Base-by-base conservation (phyloP, 1,284 basidiomycete species). In the Athelia sp. region DNA sequence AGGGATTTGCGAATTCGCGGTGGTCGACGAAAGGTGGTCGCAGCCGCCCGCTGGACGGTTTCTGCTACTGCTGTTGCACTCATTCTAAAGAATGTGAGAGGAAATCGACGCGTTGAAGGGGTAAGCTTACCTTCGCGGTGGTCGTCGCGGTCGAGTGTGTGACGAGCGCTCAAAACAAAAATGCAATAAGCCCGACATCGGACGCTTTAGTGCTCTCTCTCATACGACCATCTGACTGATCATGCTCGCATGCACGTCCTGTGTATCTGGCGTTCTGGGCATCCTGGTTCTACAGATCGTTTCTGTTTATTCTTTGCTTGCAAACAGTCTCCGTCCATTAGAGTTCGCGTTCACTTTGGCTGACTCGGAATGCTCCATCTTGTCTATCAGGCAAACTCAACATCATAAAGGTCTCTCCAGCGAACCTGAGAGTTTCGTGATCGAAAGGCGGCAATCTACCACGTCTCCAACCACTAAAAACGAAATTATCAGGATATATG, bases 1-100 rank as follows among this genome's bases (percentile, higher is more conserved):
- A 85, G 73, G 10, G 71, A 63, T 46, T 76, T 75, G 13, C 64
- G 68, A 36, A 76, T 70, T 50, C 61, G 62, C 6, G 79, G 78
- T 0, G 73, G 67, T 21, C 64, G 72, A 34, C 79, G 76, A 55
- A 81, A 82, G 47, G 63, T 70, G 15, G 56, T 60, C 34, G 66
- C 59, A 29, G 67, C 64, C 56, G 51, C 47, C 36, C 36, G 43
- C 21, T 46, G 43, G 10, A 45, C 21, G 14, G 46, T 48, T 45
- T 46, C 21, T n/a, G 34, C n/a, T 19, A 23, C 4, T 2, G 43
- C 17, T 35, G 46, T n/a, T 24, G 40, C 40, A 47, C 54, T 56
- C 55, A 56, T 53, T 40, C 36, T 40, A n/a, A 13, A 13, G 6
- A 29, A 29, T 29, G 26, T 29, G 6, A 29, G 26, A 29, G 26